These are phyloP conservation scores for Naganishia randhawae DNA, from an alignment of 768 basidiomycete genomes.

Conservation along the genomic window DNA sequence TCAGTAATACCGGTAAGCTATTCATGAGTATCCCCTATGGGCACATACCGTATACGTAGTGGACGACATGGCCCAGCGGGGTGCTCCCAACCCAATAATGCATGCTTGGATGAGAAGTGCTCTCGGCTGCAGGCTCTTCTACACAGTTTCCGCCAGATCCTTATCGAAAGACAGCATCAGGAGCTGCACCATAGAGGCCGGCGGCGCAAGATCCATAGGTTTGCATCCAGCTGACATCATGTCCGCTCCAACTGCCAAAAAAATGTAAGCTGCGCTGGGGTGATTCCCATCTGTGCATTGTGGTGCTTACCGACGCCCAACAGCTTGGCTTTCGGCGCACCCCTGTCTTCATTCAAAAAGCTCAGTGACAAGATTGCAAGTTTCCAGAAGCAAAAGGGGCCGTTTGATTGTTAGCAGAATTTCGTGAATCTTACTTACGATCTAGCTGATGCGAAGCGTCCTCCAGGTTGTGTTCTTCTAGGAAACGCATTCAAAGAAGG, in stretches of 20 bases:
- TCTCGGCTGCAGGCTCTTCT: too few relatives aligned
- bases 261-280: neutral
- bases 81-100: too few relatives aligned
- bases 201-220: too few relatives aligned
- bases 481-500: conserved; percentile 62
- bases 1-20: too few relatives aligned
- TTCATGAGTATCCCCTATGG: too few relatives aligned
- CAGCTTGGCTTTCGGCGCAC: conserved; percentile 76
- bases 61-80: too few relatives aligned
- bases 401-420: conserved; percentile 77
- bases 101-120: too few relatives aligned
- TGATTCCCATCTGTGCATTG: neutral
- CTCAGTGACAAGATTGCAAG: conserved; percentile 74
- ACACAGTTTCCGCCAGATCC: too few relatives aligned
- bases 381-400: conserved; percentile 87
- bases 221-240: too few relatives aligned
- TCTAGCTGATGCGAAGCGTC: conserved; percentile 45
- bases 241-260: neutral
- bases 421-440: conserved; percentile 73
- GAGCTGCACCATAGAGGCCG: too few relatives aligned
- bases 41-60: too few relatives aligned
- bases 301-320: conserved; percentile 20
- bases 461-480: conserved; percentile 43
- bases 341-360: conserved; percentile 67
- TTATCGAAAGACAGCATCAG: too few relatives aligned